Evolutionary conservation across 257 asterid genomes (phyloP), one percentile per base, ranked within the genome.

Genomic region (Phtheirospermum japonicum): DNA sequence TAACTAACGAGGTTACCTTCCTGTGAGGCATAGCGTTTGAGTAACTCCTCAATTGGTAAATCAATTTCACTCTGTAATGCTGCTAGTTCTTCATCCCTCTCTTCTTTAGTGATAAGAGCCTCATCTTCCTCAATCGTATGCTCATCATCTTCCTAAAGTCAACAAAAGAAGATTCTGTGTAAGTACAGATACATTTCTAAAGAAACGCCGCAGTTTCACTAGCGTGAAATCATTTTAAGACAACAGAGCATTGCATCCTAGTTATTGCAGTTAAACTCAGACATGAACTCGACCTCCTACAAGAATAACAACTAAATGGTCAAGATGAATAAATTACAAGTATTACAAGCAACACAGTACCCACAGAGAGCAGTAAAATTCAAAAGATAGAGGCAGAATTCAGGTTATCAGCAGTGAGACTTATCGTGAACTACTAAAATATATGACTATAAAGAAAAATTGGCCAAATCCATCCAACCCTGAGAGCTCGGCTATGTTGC

Each of bases 81-180:
- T 45, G 82, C 89, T 57, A 89, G 71, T 72, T 93, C 99, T 80
- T 90, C 97, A 17, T 83, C 94, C 73, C 99, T 85, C 83, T 93
- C 99, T 77, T 89, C 97, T 76, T 77, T 83, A 67, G 87, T 85
- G 75, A 93, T 93, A 68, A 80, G 76, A 62, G 96, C 92, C 84
- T 93, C 99, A 59, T 87, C 99, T 72, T 80, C 92, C 80, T 89
- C 99, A 73, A 93, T 79, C 23, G 97, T 93, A 75, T 80, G 94
- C 89, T 93, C 99, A 48, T 89, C 97, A 63, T 93, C 99, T 85
- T 85, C 97, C 99, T 90, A 81, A 87, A 77, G 57, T 57, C 76
- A 76, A 56, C 58, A 69, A 63, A 67, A 69, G 63, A 59, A 57
- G 63, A 76, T 26, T 46, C 26, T 65, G 23, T 64, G 55, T 66